Evolutionary conservation across 306 rosid genomes (phyloP).

Genomic region (Purshia tridentata): DNA sequence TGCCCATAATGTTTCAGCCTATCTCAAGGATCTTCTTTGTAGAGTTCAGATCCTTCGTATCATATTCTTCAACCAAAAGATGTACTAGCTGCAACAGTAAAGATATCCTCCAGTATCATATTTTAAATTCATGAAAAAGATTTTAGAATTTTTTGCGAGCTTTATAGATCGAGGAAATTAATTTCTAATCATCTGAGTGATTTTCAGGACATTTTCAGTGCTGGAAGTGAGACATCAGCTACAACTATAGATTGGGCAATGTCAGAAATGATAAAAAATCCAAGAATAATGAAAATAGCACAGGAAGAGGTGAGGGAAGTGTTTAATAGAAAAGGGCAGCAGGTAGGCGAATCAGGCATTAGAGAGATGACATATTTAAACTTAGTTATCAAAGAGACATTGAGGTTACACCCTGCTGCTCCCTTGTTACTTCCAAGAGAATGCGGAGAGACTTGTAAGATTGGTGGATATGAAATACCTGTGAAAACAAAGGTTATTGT

Average conservation of each 20-base stretch:
- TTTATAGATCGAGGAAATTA: no score
- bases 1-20: no score
- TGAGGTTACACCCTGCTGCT: constrained; percentile 12
- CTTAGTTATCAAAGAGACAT: constrained; percentile 11
- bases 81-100: no score
- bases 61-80: no score
- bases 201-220: constrained; percentile 20
- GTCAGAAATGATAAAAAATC: constrained; percentile 11
- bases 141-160: no score
- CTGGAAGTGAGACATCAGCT: constrained; percentile 17
- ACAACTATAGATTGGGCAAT: constrained; percentile 14
- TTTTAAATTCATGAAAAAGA: no score
- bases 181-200: no score
- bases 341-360: background rate
- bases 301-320: constrained; percentile 21
- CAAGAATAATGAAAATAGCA: constrained; percentile 19
- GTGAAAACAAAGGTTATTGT: constrained; percentile 14
- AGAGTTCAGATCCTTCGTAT: no score
- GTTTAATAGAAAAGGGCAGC: background rate
- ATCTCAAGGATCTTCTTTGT: no score
- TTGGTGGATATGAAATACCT: constrained; percentile 18
- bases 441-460: constrained; percentile 3
- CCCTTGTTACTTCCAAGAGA: constrained; percentile 15
- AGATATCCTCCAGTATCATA: no score
- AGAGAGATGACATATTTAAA: constrained; percentile 22